Base-by-base conservation (phyloP, 805 yeast species). In the Schwanniomyces sp. region DNA sequence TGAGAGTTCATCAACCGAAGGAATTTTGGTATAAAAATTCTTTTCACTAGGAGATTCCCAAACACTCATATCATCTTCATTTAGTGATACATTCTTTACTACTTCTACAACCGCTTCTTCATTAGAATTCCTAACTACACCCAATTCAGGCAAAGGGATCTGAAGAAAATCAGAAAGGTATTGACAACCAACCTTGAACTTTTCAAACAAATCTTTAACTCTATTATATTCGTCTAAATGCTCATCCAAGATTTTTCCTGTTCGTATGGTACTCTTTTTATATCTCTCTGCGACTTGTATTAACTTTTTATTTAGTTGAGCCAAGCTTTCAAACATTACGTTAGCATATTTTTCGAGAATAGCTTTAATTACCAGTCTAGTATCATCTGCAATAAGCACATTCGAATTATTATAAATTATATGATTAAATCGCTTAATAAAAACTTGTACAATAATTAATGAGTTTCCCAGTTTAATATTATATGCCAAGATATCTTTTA, bases 1-100 rank as follows among this genome's bases (percentile, higher is more conserved):
- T 25, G 39, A 37, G 18, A 62, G 45, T 10, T 54, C 39, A 5
- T 56, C 54, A 1, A 74, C 53, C 5, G 66, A 67, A 0, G 87
- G 84, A 16, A 83, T 64, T 1, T 67, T 74, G 27, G 79, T 81
- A 59, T 88, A 87, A 59, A 89, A 91, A 50, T 70, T 73, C 50
- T 77, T 75, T n/a, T 79, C 82, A 27, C 82, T 85, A 14, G 81
- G 81, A 47, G 76, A 82, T 34, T 80, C 87, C 95, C 95, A 89
- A 37, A 69, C 53, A 6, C 62, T 64, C 43, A 56, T 37, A 10
- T 62, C 64, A 28, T 59, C 64, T 16, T 66, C 64, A 41, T 61
- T 62, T 8, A 51, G 36, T 2, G 58, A 48, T 36, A 59, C 59
- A 7, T 49, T 44, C 37, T 55, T 57, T 6, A 62, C 62, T 6